Evolutionary conservation across 371 early-diverging fungal species (phyloP).

Genomic region (Circinella minor): DNA sequence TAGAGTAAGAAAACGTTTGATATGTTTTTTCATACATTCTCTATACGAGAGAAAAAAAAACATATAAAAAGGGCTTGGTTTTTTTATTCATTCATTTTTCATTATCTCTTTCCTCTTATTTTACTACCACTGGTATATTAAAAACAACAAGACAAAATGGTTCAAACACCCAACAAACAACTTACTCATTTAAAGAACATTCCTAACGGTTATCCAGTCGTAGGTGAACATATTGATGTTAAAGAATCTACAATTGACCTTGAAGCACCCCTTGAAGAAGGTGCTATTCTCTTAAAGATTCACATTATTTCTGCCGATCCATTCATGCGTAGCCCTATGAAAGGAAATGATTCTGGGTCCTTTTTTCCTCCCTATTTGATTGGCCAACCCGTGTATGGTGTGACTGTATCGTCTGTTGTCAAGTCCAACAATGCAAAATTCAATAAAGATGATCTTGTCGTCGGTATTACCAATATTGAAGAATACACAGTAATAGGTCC

Average conservation of each 20-base stretch:
- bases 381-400: conserved; percentile 61
- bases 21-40: no score
- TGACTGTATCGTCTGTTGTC: conserved; percentile 65
- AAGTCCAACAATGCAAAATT: conserved; percentile 57
- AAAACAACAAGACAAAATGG: background rate
- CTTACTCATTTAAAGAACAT: conserved; percentile 41
- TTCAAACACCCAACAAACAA: conserved; percentile 19
- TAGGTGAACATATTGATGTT: conserved; percentile 55
- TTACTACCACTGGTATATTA: background rate
- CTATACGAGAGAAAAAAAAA: no score
- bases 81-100: no score
- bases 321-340: conserved; percentile 72
- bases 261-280: conserved; percentile 52
- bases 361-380: conserved; percentile 58
- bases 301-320: conserved; percentile 46
- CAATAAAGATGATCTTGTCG: conserved; percentile 65
- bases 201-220: conserved; percentile 44
- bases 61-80: no score
- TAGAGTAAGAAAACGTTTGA: no score
- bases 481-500: conserved; percentile 55
- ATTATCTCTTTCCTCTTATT: no score
- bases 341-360: conserved; percentile 44
- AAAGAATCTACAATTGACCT: conserved; percentile 41
- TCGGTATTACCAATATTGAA: conserved; percentile 62
- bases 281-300: conserved; percentile 58